Percentiles rank a stretch among this genome's conserved stretches.
Conservation (phyloP, 2,329 filamentous ascomycete genomes). For the Aspergillus pseudoviridinutans region DNA sequence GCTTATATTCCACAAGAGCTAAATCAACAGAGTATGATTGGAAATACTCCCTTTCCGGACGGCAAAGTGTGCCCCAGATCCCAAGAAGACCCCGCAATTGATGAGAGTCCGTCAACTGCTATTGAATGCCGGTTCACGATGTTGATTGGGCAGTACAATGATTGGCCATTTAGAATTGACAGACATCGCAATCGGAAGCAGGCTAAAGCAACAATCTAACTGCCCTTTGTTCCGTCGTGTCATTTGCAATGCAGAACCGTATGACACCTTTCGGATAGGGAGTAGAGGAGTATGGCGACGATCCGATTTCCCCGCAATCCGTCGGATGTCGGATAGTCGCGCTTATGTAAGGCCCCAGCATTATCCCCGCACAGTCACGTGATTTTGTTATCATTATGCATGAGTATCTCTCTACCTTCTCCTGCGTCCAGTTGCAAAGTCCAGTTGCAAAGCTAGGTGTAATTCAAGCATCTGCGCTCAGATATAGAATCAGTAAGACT, state of each 20-base stretch:
- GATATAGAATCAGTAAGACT: neutral
- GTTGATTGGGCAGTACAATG: neutral
- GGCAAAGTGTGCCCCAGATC: neutral
- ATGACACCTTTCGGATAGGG: slow-evolving; percentile 5
- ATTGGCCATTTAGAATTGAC: neutral
- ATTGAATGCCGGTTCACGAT: neutral
- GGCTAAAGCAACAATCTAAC: neutral
- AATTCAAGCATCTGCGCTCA: neutral
- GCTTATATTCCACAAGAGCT: neutral
- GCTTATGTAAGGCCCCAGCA: neutral
- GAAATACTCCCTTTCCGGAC: slow-evolving; percentile 6
- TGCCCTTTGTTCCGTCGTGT: neutral
- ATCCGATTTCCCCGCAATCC: slow-evolving; percentile 21
- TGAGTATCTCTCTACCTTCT: too few species aligned
- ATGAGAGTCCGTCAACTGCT: neutral
- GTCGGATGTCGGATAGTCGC: slow-evolving; percentile 13
- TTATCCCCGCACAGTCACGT: neutral
- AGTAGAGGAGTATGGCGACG: neutral
- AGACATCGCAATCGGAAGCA: neutral
- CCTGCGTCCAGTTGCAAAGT: too few species aligned
- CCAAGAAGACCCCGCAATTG: neutral
- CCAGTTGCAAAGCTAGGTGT: too few species aligned
- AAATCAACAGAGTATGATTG: slow-evolving; percentile 2
- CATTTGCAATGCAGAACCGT: slow-evolving; percentile 10
- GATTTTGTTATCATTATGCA: neutral